These are phyloP conservation scores for Raffaelea albimanens DNA, from an alignment of 2,329 filamentous ascomycete genomes.

Conservation along the genomic window DNA sequence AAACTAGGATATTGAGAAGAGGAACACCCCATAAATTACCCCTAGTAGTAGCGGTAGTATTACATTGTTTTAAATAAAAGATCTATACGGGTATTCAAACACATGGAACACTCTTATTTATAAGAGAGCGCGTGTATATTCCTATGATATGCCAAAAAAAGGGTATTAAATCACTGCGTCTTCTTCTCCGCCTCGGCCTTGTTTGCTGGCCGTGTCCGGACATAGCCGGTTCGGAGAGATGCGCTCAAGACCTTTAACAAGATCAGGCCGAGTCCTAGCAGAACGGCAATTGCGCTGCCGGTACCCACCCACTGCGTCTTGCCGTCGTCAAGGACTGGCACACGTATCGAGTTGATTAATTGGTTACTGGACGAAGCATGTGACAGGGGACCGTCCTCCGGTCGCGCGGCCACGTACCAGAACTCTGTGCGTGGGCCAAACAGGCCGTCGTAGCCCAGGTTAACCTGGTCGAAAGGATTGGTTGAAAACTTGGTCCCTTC, in stretches of 20 bases:
- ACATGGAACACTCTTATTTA: too few relatives aligned
- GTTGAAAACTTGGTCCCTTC: constrained; percentile 57
- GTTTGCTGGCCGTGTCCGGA: constrained; percentile 12
- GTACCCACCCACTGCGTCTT: constrained; percentile 37
- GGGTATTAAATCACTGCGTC: constrained; percentile 9
- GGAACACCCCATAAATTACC: too few relatives aligned
- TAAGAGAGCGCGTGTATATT: too few relatives aligned
- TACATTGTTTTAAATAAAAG: too few relatives aligned
- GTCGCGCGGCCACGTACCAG: constrained; percentile 58
- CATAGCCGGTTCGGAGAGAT: constrained; percentile 24
- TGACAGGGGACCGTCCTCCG: background rate
- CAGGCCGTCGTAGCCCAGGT: constrained; percentile 76
- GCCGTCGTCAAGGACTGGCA: constrained; percentile 56
- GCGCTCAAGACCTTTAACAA: constrained; percentile 45
- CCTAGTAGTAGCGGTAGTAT: too few relatives aligned
- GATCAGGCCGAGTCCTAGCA: constrained; percentile 61
- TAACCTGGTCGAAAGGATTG: constrained; percentile 78
- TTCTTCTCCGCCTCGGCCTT: constrained; percentile 15
- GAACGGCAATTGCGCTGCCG: constrained; percentile 50
- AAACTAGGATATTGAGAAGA: background rate
- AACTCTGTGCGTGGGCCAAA: constrained; percentile 73
- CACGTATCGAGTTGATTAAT: constrained; percentile 45
- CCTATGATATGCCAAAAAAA: too few relatives aligned
- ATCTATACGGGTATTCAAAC: too few relatives aligned
- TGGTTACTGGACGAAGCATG: constrained; percentile 2